Evolutionary conservation across 768 basidiomycete genomes (phyloP).

Genomic region (Leucosporidium yakuticum): DNA sequence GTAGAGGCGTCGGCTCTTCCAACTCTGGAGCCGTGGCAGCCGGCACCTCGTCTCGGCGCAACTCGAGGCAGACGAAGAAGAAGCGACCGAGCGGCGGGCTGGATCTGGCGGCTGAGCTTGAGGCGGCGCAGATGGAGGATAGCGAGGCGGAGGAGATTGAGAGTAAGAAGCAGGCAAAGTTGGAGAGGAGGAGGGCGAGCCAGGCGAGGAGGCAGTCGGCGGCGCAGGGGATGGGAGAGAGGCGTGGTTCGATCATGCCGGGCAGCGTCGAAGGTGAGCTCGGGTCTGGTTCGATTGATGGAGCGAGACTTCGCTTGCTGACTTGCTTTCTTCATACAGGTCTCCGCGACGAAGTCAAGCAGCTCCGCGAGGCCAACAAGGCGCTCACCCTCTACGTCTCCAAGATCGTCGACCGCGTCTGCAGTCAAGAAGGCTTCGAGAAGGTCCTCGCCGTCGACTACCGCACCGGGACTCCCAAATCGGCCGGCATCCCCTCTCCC

Average conservation of each 20-base stretch:
- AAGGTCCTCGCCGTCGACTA: conserved; percentile 83
- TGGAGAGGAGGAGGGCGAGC: conserved; percentile 8
- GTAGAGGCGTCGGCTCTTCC: conserved; percentile 15
- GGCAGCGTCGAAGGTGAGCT: conserved; percentile 2
- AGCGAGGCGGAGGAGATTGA: conserved; percentile 10
- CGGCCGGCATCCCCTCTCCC: conserved; percentile 2
- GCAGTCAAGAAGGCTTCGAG: conserved; percentile 92
- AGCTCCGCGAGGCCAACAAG: conserved; percentile 37
- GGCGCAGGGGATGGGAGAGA: no score
- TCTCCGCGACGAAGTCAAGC: conserved; percentile 25
- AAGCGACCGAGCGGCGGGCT: conserved; percentile 18
- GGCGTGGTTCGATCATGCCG: no score
- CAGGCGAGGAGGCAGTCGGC: not conserved
- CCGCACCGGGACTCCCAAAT: conserved; percentile 24
- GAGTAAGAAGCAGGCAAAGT: conserved; percentile 1
- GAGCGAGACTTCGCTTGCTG: not conserved
- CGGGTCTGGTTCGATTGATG: no score
- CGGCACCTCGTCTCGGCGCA: not conserved
- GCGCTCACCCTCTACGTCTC: conserved; percentile 90
- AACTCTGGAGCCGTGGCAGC: conserved; percentile 33
- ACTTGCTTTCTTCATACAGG: not conserved
- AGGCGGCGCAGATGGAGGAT: conserved; percentile 15
- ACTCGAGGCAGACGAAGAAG: not conserved
- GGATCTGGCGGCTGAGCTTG: conserved; percentile 37
- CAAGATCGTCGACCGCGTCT: conserved; percentile 96